Evolutionary conservation across 129 eudicot genomes (phyloP).

Genomic region (Logfia minima): DNA sequence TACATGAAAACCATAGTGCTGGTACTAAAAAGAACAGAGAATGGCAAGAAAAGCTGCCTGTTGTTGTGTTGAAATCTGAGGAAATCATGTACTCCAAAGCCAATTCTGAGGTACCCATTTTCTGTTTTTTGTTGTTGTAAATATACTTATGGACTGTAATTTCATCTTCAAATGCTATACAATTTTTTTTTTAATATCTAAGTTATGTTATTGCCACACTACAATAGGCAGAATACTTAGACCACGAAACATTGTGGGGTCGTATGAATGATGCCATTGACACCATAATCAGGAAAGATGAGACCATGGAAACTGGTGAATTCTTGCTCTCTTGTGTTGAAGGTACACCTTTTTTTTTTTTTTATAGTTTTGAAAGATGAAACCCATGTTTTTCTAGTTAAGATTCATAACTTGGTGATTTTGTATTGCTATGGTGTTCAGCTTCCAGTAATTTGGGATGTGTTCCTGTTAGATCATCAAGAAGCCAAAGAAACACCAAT

Average conservation of each 20-base stretch:
- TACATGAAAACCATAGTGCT: conserved; percentile 56
- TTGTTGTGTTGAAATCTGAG: conserved; percentile 82
- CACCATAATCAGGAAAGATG: conserved; percentile 83
- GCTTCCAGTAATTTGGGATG: conserved; percentile 96
- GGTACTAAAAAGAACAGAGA: conserved; percentile 76
- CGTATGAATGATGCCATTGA: conserved; percentile 83
- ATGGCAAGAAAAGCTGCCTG: conserved; percentile 92
- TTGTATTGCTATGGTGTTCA: conserved; percentile 37
- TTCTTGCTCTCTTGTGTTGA: conserved; percentile 91
- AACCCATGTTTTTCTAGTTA: neutral
- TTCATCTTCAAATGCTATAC: neutral
- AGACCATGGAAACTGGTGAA: conserved; percentile 73
- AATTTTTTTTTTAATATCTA: neutral
- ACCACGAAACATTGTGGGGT: conserved; percentile 81
- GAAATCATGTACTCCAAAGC: conserved; percentile 98
- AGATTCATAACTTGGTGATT: neutral
- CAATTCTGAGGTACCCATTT: conserved; percentile 73
- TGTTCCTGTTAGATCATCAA: conserved; percentile 73
- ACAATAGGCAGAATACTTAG: conserved; percentile 66
- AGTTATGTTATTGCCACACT: neutral
- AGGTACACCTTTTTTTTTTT: conserved; percentile 48
- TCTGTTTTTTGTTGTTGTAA: neutral
- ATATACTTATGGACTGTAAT: neutral
- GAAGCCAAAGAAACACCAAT: conserved; percentile 76
- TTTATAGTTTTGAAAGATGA: conserved; percentile 19